Percentiles rank a stretch among this genome's conserved stretches.
Conservation (phyloP, 176 grass and related monocot genomes). For the Secale cereale region DNA sequence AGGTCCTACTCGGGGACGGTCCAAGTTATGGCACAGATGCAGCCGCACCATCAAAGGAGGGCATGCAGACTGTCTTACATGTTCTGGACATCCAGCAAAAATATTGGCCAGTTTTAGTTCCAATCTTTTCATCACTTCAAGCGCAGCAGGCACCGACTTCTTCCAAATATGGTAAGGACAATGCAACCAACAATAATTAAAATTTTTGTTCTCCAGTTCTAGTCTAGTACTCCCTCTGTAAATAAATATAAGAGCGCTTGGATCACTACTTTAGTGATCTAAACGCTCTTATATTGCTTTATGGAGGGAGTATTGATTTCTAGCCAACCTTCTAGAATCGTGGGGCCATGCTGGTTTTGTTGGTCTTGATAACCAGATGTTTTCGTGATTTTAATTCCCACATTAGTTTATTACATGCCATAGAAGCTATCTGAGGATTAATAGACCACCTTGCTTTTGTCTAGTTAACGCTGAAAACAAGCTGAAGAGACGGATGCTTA, state of each 20-base stretch:
- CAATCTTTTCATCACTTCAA: conserved; percentile 51
- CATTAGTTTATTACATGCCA: background rate
- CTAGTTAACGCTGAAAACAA: conserved; percentile 34
- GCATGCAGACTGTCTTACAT: conserved; percentile 60
- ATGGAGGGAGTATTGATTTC: background rate
- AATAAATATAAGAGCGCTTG: no score
- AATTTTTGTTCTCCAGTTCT: background rate
- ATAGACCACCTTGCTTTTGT: conserved; percentile 4
- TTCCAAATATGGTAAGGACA: conserved; percentile 63
- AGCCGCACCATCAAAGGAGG: conserved; percentile 59
- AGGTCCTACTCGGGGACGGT: conserved; percentile 72
- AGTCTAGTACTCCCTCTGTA: no score
- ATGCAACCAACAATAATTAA: background rate
- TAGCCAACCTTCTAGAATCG: background rate
- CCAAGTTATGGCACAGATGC: conserved; percentile 24
- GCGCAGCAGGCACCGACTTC: conserved; percentile 46
- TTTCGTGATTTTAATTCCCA: background rate
- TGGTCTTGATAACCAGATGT: background rate
- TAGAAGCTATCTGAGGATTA: background rate
- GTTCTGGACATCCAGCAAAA: conserved; percentile 65
- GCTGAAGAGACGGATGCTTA: conserved; percentile 52
- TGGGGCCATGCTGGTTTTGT: background rate
- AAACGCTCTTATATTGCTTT: no score
- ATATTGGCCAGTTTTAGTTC: conserved; percentile 75
- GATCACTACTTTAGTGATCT: no score